These are phyloP conservation scores for Oryza meyeriana DNA, from an alignment of 176 grass and related monocot species.

Conservation along the genomic window DNA sequence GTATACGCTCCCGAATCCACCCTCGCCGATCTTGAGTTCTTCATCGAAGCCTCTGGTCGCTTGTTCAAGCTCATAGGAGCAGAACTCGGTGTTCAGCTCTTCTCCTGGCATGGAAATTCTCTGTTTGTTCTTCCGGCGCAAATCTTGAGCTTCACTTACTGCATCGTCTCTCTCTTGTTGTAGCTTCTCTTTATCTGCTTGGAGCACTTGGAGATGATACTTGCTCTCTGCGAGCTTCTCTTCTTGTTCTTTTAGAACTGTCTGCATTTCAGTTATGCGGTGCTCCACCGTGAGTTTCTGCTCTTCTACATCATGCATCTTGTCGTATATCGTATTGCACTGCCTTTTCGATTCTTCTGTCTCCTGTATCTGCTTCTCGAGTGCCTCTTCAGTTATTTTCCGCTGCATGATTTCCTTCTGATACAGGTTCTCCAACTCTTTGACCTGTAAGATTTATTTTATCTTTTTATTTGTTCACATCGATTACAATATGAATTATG, in stretches of 20 bases:
- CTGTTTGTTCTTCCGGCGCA: conserved; percentile 25
- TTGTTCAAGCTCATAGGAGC: conserved; percentile 44
- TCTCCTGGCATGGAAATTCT: not conserved
- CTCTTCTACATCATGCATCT: not conserved
- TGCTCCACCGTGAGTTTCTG: conserved; percentile 24
- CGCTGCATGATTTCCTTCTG: conserved; percentile 48
- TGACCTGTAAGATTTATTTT: conserved; percentile 33
- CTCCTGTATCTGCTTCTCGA: conserved; percentile 38
- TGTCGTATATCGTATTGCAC: not conserved
- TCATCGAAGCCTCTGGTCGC: conserved; percentile 41
- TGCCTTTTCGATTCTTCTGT: conserved; percentile 35
- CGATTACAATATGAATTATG: not conserved
- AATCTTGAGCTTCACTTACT: conserved; percentile 28
- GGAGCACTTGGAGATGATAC: conserved; percentile 18
- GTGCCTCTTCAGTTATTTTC: conserved; percentile 36
- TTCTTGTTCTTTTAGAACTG: conserved; percentile 33
- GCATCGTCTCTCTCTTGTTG: conserved; percentile 42
- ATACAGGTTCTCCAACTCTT: conserved; percentile 39
- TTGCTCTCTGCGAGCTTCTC: conserved; percentile 32
- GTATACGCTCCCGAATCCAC: conserved; percentile 55
- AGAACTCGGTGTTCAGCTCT: conserved; percentile 47
- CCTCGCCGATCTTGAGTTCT: conserved; percentile 54
- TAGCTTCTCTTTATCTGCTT: conserved; percentile 38
- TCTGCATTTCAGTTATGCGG: conserved; percentile 31
- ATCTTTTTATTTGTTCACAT: not conserved